phyloP scores from a whole-genome alignment of 1,284 basidiomycete genomes.

The Marasmius fiardii region DNA sequence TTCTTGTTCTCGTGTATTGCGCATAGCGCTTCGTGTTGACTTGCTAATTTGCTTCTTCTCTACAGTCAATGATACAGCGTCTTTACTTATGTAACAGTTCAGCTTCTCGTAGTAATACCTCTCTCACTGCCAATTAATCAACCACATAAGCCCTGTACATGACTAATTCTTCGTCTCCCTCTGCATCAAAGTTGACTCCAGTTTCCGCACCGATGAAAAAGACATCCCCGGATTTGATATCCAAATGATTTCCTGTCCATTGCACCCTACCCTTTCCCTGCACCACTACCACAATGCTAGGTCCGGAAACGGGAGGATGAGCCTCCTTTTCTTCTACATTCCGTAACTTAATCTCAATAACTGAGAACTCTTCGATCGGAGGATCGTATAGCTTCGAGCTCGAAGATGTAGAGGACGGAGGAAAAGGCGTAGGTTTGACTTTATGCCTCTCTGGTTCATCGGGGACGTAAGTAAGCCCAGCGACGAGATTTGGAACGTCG shows the following conservation, averaged over 20 bases:
- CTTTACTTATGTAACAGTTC: too few relatives aligned
- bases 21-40: too few relatives aligned
- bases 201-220: constrained; percentile 82
- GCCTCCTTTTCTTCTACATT: constrained; percentile 51
- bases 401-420: constrained; percentile 25
- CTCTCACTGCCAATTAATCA: background rate
- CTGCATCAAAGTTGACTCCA: constrained; percentile 42
- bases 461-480: constrained; percentile 85
- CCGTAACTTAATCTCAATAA: constrained; percentile 62
- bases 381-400: constrained; percentile 79
- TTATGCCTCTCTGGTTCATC: constrained; percentile 68
- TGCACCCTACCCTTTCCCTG: constrained; percentile 60
- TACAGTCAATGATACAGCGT: too few relatives aligned
- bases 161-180: constrained; percentile 39
- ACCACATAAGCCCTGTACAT: constrained; percentile 79
- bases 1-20: too few relatives aligned
- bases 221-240: constrained; percentile 70
- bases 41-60: too few relatives aligned
- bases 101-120: background rate
- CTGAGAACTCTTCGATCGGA: constrained; percentile 92
- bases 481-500: constrained; percentile 88
- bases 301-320: constrained; percentile 71
- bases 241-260: constrained; percentile 42
- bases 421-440: constrained; percentile 59
- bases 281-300: constrained; percentile 81